Evolutionary conservation across 352 stramenopile species (phyloP).

Genomic region (Phytophthora hibernalis): DNA sequence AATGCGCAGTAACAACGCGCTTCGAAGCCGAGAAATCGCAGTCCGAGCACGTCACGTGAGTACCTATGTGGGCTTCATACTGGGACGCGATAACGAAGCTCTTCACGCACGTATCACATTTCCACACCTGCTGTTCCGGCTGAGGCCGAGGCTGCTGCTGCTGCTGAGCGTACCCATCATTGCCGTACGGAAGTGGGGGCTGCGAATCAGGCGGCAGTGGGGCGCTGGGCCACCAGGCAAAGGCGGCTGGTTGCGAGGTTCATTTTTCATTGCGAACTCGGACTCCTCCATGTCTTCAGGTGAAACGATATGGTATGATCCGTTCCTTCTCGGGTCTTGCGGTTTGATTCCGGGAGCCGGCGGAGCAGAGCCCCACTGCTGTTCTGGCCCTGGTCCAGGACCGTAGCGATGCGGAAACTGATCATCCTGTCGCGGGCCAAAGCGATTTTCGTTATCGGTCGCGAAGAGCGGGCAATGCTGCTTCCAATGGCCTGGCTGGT

Average conservation of each 20-base stretch:
- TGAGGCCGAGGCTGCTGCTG: slow-evolving; percentile 17
- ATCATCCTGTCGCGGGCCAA: slow-evolving; percentile 13
- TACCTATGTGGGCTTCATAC: slow-evolving; percentile 72
- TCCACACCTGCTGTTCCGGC: slow-evolving; percentile 41
- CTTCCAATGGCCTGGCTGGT: slow-evolving; percentile 81
- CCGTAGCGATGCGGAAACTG: slow-evolving; percentile 17
- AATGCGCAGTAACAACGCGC: slow-evolving; percentile 76
- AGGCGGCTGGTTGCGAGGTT: slow-evolving; percentile 17
- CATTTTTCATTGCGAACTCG: slow-evolving; percentile 13
- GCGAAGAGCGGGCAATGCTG: slow-evolving; percentile 63
- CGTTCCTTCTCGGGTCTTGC: slow-evolving; percentile 32
- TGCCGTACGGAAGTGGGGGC: slow-evolving; percentile 27
- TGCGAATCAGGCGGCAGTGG: slow-evolving; percentile 28
- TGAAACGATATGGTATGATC: slow-evolving; percentile 1
- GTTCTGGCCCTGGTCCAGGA: slow-evolving; percentile 3
- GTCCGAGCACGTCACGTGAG: slow-evolving; percentile 70
- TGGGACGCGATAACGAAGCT: slow-evolving; percentile 76
- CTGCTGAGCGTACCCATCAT: slow-evolving; percentile 23
- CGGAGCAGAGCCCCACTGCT: slow-evolving; percentile 18
- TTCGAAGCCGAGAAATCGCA: slow-evolving; percentile 82
- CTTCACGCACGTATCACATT: slow-evolving; percentile 79
- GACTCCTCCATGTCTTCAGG: slow-evolving; percentile 5
- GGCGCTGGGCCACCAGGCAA: slow-evolving; percentile 26
- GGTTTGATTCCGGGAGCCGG: slow-evolving; percentile 17
- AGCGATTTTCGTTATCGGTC: slow-evolving; percentile 27